phyloP scores from a whole-genome alignment of 441 rosid genomes.

The Populus hybrid region DNA sequence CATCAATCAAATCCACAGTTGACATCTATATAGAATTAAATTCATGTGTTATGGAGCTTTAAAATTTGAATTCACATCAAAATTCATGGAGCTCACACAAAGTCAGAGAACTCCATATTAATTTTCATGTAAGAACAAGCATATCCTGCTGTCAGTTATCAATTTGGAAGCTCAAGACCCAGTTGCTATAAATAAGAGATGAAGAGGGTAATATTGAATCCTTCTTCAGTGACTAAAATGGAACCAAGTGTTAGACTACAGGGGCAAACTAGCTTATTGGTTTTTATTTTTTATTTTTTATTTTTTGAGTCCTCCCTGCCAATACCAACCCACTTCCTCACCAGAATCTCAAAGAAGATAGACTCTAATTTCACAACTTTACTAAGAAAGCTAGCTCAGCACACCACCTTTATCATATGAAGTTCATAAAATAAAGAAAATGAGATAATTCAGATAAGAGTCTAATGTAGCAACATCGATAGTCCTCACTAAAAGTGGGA shows the following conservation, averaged over 20 bases:
- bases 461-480: neutral
- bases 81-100: neutral
- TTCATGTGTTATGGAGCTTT: neutral
- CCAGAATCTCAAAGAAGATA: neutral
- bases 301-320: neutral
- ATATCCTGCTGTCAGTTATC: neutral
- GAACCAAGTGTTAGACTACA: neutral
- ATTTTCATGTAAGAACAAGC: neutral
- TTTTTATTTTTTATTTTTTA: too few relatives aligned
- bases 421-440: slow-evolving; percentile 2
- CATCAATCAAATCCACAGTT: neutral
- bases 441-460: neutral
- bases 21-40: neutral
- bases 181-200: neutral
- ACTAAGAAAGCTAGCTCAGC: neutral
- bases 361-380: neutral
- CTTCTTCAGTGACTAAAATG: neutral
- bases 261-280: neutral
- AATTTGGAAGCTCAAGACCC: neutral
- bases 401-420: neutral
- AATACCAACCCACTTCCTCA: neutral
- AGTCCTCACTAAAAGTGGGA: neutral
- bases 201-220: neutral
- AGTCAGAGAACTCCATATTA: neutral
- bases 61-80: neutral